phyloP scores from a whole-genome alignment of 2,329 filamentous ascomycete genomes.

The Apiospora marii region DNA sequence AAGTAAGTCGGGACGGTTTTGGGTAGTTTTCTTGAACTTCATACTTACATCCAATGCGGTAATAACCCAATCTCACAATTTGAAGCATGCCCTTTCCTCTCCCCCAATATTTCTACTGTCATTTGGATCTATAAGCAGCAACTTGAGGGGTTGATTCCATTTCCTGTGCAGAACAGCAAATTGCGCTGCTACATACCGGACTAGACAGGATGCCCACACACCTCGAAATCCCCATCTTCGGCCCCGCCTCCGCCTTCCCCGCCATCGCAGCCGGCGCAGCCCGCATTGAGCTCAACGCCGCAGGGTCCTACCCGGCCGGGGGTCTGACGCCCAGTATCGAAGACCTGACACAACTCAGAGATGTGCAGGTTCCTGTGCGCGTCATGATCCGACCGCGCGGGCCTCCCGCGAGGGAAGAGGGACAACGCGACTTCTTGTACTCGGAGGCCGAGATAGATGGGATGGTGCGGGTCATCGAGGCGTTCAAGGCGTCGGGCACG shows the following conservation, averaged over 20 bases:
- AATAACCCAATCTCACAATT: neutral
- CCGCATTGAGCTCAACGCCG: slow-evolving; percentile 62
- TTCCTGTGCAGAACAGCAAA: neutral
- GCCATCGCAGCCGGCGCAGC: slow-evolving; percentile 54
- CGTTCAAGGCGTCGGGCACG: slow-evolving; percentile 47
- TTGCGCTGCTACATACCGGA: neutral
- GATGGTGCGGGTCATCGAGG: slow-evolving; percentile 52
- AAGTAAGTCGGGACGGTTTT: neutral
- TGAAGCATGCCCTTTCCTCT: neutral
- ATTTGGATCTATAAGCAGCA: neutral
- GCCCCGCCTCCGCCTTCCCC: slow-evolving; percentile 46
- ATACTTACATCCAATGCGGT: neutral
- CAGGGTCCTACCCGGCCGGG: slow-evolving; percentile 57
- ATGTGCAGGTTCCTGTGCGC: slow-evolving; percentile 52
- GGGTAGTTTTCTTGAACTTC: too few species aligned
- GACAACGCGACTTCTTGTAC: slow-evolving; percentile 56
- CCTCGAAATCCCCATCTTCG: slow-evolving; percentile 65
- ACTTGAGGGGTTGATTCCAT: too few species aligned
- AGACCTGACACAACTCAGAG: slow-evolving; percentile 43
- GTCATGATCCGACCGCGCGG: slow-evolving; percentile 64
- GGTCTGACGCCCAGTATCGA: slow-evolving; percentile 58
- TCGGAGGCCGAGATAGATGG: slow-evolving; percentile 48
- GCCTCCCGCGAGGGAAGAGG: slow-evolving; percentile 33
- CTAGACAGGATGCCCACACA: slow-evolving; percentile 28
- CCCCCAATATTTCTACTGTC: rapidly evolving